Evolutionary conservation across 305 asterid species (phyloP), one percentile per base, ranked within the genome.

Genomic region (Vinca major): DNA sequence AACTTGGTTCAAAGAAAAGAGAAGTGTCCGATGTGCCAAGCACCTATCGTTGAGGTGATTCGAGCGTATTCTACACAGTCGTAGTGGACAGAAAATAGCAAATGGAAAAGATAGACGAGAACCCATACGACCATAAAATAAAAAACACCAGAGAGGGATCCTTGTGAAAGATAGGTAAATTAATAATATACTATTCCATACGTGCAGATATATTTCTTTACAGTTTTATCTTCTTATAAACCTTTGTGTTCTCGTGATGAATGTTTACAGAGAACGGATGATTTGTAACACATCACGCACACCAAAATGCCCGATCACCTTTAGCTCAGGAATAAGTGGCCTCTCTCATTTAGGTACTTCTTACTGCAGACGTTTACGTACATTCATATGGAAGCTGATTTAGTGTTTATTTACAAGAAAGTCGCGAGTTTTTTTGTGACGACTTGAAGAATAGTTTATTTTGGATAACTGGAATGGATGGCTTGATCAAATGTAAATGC

Each of bases 11-110:
- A 66, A 12, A 64, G 70, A 53, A 72, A 63, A 62, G 90, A 87
- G 7, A 87, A 86, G 75, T 93, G 99, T 72, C 99, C 98, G 0
- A 84, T 93, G 95, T 93, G 98, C 57, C 71, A 51, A 43, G 96
- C 97, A 19, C 97, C 97, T 1, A 83, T 83, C 10, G 83, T 88
- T 7, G 95, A 93, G 86, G 86, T 76, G 50, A 84, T 89, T 70
- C 90, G 85, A 53, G 88, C 92, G 67, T 89, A 85, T 80, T 85
- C 84, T 67, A 73, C 73, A 75, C 91, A 83, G 68, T 83, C 20
- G 14, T 47, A 74, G 75, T 66, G 47, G 63, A 10, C 57, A 62
- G 68, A 40, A 56, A 40, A n/a, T 43, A 48, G 33, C 65, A 45
- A 44, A 51, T 9, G 43, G 4, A 51, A 14, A 0, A 37, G 47